These are phyloP conservation scores for Chaetothyriales sp. DNA, from an alignment of 2,329 filamentous ascomycete genomes.

Conservation along the genomic window DNA sequence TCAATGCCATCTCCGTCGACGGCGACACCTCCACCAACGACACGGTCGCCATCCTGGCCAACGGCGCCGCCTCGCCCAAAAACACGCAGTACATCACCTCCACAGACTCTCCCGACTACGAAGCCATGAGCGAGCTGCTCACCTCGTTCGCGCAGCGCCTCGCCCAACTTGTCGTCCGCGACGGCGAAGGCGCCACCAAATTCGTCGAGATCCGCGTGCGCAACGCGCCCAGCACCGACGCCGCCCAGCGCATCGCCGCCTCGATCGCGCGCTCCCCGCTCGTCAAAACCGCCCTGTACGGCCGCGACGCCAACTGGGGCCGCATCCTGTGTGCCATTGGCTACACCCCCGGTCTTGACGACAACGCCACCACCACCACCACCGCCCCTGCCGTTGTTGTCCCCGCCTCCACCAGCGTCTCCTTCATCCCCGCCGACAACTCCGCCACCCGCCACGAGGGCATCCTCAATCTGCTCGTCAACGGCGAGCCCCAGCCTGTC, in stretches of 20 bases:
- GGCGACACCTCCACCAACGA: constrained; percentile 97
- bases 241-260: constrained; percentile 65
- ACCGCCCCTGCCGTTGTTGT: too few relatives aligned
- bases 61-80: constrained; percentile 63
- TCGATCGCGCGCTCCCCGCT: constrained; percentile 82
- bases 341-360: constrained; percentile 34
- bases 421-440: constrained; percentile 45
- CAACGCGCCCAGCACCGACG: constrained; percentile 52
- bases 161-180: constrained; percentile 82
- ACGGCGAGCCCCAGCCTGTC: constrained; percentile 46
- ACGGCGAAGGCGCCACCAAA: constrained; percentile 95
- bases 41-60: constrained; percentile 85
- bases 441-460: constrained; percentile 24
- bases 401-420: constrained; percentile 43
- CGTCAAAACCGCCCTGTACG: constrained; percentile 94
- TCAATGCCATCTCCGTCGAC: constrained; percentile 94
- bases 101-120: constrained; percentile 40
- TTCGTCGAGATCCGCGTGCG: constrained; percentile 85
- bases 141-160: constrained; percentile 68
- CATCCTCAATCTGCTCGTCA: constrained; percentile 42
- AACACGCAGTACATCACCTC: constrained; percentile 26
- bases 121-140: constrained; percentile 55
- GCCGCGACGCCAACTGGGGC: constrained; percentile 96
- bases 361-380: constrained; percentile 22
- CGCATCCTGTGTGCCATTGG: constrained; percentile 90